A percentile compares a stretch with the other conserved stretches of the same genome.
Evolutionary conservation across 2,329 filamentous ascomycete genomes (phyloP).

Genomic region (Chaetomium sp.): DNA sequence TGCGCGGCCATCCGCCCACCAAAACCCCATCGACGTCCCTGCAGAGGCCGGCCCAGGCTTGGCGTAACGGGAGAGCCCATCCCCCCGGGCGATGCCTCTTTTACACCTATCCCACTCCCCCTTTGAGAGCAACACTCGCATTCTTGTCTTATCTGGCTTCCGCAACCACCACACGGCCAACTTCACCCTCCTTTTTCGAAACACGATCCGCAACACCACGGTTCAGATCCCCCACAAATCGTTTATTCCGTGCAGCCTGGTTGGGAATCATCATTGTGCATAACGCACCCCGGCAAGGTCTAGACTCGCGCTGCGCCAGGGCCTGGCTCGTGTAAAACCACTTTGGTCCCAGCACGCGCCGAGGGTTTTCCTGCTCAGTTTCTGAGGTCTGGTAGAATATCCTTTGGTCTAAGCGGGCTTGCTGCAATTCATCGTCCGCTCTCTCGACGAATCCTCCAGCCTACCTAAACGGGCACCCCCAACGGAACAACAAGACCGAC

Average conservation of each 20-base stretch:
- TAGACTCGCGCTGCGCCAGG: constrained; percentile 1
- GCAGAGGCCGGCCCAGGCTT: constrained; percentile 13
- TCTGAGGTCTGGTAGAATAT: constrained; percentile 9
- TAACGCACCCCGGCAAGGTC: constrained; percentile 22
- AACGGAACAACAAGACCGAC: not conserved
- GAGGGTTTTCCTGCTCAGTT: not conserved
- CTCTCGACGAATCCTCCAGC: not conserved
- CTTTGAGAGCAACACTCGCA: constrained; percentile 7
- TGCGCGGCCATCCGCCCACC: constrained; percentile 3
- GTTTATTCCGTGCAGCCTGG: constrained; percentile 11
- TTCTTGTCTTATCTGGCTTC: not conserved
- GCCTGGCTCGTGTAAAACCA: constrained; percentile 19
- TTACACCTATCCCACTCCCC: constrained; percentile 14
- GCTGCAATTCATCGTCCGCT: constrained; percentile 2
- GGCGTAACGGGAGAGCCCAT: constrained; percentile 9
- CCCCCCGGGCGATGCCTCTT: not conserved
- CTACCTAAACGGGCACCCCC: not conserved
- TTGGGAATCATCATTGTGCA: not conserved
- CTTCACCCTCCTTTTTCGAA: constrained; percentile 30
- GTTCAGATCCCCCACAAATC: constrained; percentile 23
- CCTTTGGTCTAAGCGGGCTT: constrained; percentile 7
- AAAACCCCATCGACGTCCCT: constrained; percentile 16
- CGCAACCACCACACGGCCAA: constrained; percentile 9
- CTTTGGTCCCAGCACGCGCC: constrained; percentile 12
- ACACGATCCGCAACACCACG: constrained; percentile 34